Evolutionary conservation across 2,329 filamentous ascomycete species (phyloP).

Genomic region (Calonectria multiphialidica): DNA sequence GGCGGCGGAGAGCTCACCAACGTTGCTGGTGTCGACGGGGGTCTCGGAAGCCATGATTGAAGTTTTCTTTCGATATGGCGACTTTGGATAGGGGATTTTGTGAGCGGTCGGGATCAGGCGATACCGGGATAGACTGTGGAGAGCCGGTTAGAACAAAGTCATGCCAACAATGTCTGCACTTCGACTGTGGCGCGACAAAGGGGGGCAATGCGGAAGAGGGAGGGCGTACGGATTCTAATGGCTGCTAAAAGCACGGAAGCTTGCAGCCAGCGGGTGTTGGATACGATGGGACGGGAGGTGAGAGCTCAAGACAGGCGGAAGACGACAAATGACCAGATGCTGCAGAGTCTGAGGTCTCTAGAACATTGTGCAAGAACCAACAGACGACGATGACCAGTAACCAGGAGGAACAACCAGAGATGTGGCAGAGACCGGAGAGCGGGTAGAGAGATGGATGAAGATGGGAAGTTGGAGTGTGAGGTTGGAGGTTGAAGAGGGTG

Average conservation of each 20-base stretch:
- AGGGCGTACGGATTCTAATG: constrained; percentile 29
- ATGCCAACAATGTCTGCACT: neutral
- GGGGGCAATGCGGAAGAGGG: neutral
- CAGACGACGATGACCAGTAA: constrained; percentile 52
- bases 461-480: constrained; percentile 40
- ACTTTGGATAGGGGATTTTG: neutral
- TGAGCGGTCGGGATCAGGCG: constrained; percentile 1
- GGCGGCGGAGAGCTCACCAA: constrained; percentile 63
- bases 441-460: constrained; percentile 40
- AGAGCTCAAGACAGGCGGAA: constrained; percentile 33
- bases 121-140: neutral
- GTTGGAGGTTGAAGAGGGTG: constrained; percentile 47
- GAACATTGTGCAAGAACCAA: constrained; percentile 54
- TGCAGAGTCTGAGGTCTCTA: constrained; percentile 48
- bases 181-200: too few relatives aligned
- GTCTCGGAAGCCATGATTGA: constrained; percentile 58
- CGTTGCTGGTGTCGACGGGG: constrained; percentile 47
- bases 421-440: constrained; percentile 47
- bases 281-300: constrained; percentile 26
- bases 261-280: constrained; percentile 33
- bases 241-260: constrained; percentile 39
- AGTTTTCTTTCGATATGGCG: constrained; percentile 26
- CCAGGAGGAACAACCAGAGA: constrained; percentile 57
- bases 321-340: constrained; percentile 40
- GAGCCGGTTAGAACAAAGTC: neutral